Percentiles rank a stretch among this genome's conserved stretches.
These are phyloP conservation scores for Venustampulla echinocandica DNA, from an alignment of 495 filamentous ascomycete genomes.

Conservation along the genomic window DNA sequence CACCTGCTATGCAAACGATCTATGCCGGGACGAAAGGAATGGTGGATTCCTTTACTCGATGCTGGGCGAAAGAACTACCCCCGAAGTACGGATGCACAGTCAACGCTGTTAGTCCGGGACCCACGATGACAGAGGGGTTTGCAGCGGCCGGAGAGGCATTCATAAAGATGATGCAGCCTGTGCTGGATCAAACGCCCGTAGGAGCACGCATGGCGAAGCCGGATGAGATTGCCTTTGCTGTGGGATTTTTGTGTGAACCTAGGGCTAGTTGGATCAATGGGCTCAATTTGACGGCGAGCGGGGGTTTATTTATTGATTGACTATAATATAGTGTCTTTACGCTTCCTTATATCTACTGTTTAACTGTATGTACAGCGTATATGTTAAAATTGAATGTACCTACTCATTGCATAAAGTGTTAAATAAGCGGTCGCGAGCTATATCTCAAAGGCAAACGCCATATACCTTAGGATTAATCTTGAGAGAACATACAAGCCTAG, in stretches of 20 bases:
- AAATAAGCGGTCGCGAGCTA: too few relatives aligned
- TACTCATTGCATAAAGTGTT: too few relatives aligned
- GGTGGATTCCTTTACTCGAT: constrained; percentile 27
- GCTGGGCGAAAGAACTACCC: constrained; percentile 29
- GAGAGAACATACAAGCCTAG: too few relatives aligned
- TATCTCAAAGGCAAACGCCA: too few relatives aligned
- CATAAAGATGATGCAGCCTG: constrained; percentile 32
- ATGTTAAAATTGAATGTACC: too few relatives aligned
- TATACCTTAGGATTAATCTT: too few relatives aligned
- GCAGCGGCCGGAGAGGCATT: constrained; percentile 25
- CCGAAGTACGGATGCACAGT: constrained; percentile 27
- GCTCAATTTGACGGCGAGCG: constrained; percentile 28
- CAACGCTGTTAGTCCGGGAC: constrained; percentile 23
- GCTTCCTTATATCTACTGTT: too few relatives aligned
- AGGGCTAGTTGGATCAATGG: constrained; percentile 36
- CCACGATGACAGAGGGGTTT: constrained; percentile 27
- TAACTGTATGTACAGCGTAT: too few relatives aligned
- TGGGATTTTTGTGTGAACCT: constrained; percentile 29
- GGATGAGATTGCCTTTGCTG: constrained; percentile 35
- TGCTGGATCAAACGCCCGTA: constrained; percentile 33
- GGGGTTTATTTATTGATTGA: constrained; percentile 26
- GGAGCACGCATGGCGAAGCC: constrained; percentile 28
- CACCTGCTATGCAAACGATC: constrained; percentile 22
- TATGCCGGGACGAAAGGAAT: constrained; percentile 28
- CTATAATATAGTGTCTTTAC: too few relatives aligned